Evolutionary conservation across 2,329 filamentous ascomycete genomes (phyloP), one percentile per base, ranked within the genome.

Genomic region (Xylaria sp.): DNA sequence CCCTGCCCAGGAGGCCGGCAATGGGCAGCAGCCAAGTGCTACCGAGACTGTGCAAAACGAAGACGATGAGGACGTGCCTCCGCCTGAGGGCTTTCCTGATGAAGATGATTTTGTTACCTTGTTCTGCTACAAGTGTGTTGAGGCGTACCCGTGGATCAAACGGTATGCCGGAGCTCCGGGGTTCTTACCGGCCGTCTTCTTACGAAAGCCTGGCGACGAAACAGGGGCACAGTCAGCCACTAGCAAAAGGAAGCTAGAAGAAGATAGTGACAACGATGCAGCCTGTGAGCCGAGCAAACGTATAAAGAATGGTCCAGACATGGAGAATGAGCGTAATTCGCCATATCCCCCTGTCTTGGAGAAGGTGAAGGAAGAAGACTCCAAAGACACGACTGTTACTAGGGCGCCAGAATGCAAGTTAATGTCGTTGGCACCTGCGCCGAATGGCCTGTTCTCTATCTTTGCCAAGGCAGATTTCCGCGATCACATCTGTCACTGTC

Each of bases 71-170:
- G 87, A 89, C 3, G 82, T 87, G 0, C 92, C 93, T 0, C 83
- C 93, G 62, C 95, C 95, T 0, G 89, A 91, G 0, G 93, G 93
- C 0, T 99, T 99, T 72, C 96, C 96, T 0, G 84, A 86, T 0
- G 95, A 98, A 73, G 93, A 97, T 31, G 89, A 91, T 33, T 99
- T 99, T 71, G 93, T 96, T 60, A 88, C 90, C 31, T 91, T 98
- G 74, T 86, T 99, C 42, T 99, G 96, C 82, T 97, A 96, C 83
- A 96, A 97, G 77, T 99, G 96, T 73, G 86, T 97, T 15, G 89
- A 94, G 45, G 88, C 93, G 1, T 88, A 94, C 73, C 92, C 94
- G 0, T 99, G 96, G 96, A 90, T 98, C 78, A 96, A 95, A 81
- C 84, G 85, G 69, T 98, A 98, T 76, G 94, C 92, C 5, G 91